These are phyloP conservation scores for Apodospora peruviana DNA, from an alignment of 495 filamentous ascomycete genomes.

Conservation along the genomic window DNA sequence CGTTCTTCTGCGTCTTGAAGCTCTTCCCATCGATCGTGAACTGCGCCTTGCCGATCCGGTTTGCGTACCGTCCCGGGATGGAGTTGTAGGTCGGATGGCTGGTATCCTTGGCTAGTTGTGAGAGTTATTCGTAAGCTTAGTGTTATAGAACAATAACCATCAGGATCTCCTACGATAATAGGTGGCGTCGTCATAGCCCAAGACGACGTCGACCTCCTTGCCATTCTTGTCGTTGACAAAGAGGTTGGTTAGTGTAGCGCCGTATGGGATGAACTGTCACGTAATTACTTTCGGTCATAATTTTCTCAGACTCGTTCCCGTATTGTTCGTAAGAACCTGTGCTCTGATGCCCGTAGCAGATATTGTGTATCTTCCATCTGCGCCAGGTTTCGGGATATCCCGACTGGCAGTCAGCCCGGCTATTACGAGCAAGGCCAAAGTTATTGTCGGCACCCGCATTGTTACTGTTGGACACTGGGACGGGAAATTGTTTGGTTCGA, in stretches of 20 bases:
- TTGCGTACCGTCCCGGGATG: constrained; percentile 42
- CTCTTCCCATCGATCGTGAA: constrained; percentile 44
- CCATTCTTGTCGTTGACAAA: constrained; percentile 53
- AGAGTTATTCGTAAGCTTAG: constrained; percentile 9
- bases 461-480: too few relatives aligned
- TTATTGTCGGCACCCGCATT: not conserved
- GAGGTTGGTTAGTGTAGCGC: constrained; percentile 51
- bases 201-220: constrained; percentile 45
- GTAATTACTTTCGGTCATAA: constrained; percentile 10
- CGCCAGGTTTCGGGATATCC: constrained; percentile 16
- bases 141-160: not conserved
- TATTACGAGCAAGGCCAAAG: not conserved
- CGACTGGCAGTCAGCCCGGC: not conserved
- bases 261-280: constrained; percentile 49
- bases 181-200: constrained; percentile 46
- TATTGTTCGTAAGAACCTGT: constrained; percentile 27
- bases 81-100: constrained; percentile 37
- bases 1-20: constrained; percentile 39
- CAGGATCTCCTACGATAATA: constrained; percentile 34
- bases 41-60: constrained; percentile 41
- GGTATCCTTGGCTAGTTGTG: constrained; percentile 29
- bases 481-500: too few relatives aligned
- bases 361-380: constrained; percentile 44
- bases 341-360: constrained; percentile 45
- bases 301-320: constrained; percentile 6